Evolutionary conservation across 2,329 filamentous ascomycete genomes (phyloP).

Genomic region (Epichloe baconii): DNA sequence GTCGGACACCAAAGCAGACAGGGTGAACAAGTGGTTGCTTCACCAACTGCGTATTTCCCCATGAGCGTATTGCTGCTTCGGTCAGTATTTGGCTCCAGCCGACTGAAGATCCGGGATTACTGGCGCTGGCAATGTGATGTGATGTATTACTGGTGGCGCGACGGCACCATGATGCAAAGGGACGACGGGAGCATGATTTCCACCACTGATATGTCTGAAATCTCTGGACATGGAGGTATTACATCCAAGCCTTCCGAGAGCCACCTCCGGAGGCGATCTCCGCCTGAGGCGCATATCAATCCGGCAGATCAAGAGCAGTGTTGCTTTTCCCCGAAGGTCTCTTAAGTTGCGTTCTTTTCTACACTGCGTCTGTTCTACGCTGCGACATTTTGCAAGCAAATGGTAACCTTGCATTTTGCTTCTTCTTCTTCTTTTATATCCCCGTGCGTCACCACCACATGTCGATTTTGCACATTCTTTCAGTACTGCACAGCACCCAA

Average conservation of each 20-base stretch:
- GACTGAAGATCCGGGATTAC: slow-evolving; percentile 20
- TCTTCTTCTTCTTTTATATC: too few relatives aligned
- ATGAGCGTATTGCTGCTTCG: slow-evolving; percentile 32
- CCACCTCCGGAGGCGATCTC: slow-evolving; percentile 7
- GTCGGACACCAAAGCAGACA: slow-evolving; percentile 28
- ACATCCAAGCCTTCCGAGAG: slow-evolving; percentile 15
- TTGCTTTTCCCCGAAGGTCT: too few relatives aligned
- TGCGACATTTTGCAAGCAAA: too few relatives aligned
- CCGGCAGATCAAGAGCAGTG: slow-evolving; percentile 3
- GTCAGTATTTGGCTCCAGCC: slow-evolving; percentile 16
- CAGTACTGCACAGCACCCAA: slow-evolving; percentile 1
- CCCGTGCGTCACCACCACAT: neutral
- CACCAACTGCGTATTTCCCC: slow-evolving; percentile 34
- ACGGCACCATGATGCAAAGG: slow-evolving; percentile 10
- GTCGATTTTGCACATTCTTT: neutral
- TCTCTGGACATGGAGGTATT: slow-evolving; percentile 12
- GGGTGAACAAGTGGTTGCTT: slow-evolving; percentile 38
- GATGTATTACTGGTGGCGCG: slow-evolving; percentile 25
- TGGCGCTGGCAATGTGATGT: slow-evolving; percentile 26
- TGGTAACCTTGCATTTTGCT: too few relatives aligned
- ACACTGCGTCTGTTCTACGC: too few relatives aligned
- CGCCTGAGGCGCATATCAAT: neutral
- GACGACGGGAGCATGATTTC: slow-evolving; percentile 8
- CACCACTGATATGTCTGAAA: slow-evolving; percentile 13
- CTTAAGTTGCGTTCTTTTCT: too few relatives aligned